phyloP scores from a whole-genome alignment of 768 basidiomycete genomes.

The Lentinula guzmanii region DNA sequence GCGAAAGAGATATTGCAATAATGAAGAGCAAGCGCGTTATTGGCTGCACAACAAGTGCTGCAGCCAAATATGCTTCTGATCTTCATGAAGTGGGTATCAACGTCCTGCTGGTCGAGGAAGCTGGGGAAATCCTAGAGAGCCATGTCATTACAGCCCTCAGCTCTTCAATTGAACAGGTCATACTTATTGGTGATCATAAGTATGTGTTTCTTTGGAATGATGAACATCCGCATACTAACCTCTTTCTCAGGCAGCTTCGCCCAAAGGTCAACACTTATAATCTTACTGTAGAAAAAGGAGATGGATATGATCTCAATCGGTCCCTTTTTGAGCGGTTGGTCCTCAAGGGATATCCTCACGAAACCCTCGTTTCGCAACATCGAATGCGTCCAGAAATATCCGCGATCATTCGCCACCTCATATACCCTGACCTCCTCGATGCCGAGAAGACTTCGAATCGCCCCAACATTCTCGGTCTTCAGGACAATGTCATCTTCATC shows the following conservation, averaged over 20 bases:
- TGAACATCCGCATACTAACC: neutral
- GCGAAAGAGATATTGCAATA: conserved; percentile 24
- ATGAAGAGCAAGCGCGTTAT: conserved; percentile 48
- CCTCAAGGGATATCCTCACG: conserved; percentile 55
- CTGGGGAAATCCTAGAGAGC: conserved; percentile 67
- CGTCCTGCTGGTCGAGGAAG: conserved; percentile 64
- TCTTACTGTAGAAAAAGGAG: conserved; percentile 62
- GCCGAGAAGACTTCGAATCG: conserved; percentile 43
- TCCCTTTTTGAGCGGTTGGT: conserved; percentile 70
- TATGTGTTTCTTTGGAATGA: conserved; percentile 22
- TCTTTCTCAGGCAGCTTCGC: conserved; percentile 50
- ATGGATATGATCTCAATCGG: conserved; percentile 61
- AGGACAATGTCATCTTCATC: conserved; percentile 56
- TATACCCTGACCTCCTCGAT: conserved; percentile 60
- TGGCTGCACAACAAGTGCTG: conserved; percentile 65
- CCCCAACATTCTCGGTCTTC: conserved; percentile 47
- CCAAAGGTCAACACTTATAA: conserved; percentile 65
- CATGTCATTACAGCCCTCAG: conserved; percentile 58
- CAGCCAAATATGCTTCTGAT: conserved; percentile 49
- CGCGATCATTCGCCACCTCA: conserved; percentile 49
- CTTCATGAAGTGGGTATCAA: conserved; percentile 38
- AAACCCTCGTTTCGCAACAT: conserved; percentile 51
- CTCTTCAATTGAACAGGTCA: conserved; percentile 38
- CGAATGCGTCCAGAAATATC: conserved; percentile 77
- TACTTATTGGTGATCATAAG: conserved; percentile 74